Evolutionary conservation across 1,284 basidiomycete species (phyloP).

Genomic region (Somion occarium): DNA sequence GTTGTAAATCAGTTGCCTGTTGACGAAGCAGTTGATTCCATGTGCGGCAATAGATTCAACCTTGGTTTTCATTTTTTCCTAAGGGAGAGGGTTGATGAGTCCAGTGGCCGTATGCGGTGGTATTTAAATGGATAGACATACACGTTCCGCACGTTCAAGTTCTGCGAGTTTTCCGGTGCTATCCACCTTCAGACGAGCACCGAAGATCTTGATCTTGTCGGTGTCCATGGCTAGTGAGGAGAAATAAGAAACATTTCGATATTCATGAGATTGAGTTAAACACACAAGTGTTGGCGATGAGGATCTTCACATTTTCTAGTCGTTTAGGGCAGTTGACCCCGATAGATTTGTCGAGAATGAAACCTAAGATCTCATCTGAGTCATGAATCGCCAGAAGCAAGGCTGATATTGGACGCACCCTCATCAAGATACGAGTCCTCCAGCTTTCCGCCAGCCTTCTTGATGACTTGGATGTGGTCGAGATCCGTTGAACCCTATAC

Average conservation of each 20-base stretch:
- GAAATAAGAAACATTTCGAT: too few species aligned
- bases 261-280: too few species aligned
- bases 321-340: conserved; percentile 94
- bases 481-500: conserved; percentile 88
- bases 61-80: conserved; percentile 99
- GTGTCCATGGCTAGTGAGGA: conserved; percentile 90
- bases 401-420: conserved; percentile 43
- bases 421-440: conserved; percentile 99
- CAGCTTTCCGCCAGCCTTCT: conserved; percentile 98
- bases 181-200: conserved; percentile 94
- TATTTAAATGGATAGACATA: too few species aligned
- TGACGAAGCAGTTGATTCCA: conserved; percentile 98
- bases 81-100: too few species aligned
- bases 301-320: conserved; percentile 92
- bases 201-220: conserved; percentile 99
- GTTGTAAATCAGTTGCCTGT: conserved; percentile 99
- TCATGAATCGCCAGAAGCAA: conserved; percentile 22
- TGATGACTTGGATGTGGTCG: conserved; percentile 99
- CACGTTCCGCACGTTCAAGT: conserved; percentile 92
- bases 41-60: conserved; percentile 93
- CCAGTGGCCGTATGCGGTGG: background rate
- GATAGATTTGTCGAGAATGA: conserved; percentile 97
- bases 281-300: conserved; percentile 96
- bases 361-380: conserved; percentile 42
- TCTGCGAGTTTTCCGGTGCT: conserved; percentile 96